phyloP scores from a whole-genome alignment of 2,329 filamentous ascomycete genomes.

The Anthostomella pinea region DNA sequence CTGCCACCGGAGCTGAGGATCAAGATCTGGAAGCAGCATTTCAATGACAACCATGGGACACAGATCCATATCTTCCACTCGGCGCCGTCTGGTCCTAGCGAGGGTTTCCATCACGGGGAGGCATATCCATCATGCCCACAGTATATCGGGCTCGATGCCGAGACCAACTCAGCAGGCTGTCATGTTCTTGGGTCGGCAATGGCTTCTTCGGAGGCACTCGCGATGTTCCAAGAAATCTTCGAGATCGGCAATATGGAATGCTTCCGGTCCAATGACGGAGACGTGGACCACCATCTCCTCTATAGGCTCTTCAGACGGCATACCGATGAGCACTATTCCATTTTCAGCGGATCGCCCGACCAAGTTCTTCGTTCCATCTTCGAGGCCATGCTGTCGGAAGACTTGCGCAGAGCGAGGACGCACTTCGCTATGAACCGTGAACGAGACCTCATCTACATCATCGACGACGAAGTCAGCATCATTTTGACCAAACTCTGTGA shows the following conservation, averaged over 20 bases:
- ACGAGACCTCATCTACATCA: conserved; percentile 6
- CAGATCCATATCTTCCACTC: conserved; percentile 8
- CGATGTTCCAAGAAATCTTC: conserved; percentile 1
- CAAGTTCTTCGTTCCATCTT: background rate
- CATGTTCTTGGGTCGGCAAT: conserved; percentile 1
- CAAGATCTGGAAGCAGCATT: conserved; percentile 7
- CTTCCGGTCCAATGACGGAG: background rate
- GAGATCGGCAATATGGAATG: conserved; percentile 3
- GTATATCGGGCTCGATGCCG: conserved; percentile 6
- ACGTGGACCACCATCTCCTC: no score
- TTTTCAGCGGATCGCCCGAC: background rate
- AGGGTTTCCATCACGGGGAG: no score
- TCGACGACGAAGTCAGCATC: background rate
- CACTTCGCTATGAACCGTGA: conserved; percentile 3
- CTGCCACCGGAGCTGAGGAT: conserved; percentile 10
- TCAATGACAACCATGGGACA: conserved; percentile 3
- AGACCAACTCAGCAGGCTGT: background rate
- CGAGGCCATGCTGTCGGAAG: background rate
- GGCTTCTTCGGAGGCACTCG: conserved; percentile 4
- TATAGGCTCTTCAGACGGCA: no score
- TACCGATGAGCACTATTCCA: no score
- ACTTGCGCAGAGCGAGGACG: background rate
- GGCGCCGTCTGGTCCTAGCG: background rate
- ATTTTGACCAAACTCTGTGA: conserved; percentile 1
- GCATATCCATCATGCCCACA: no score